These are phyloP conservation scores for Millerago galiae DNA, from an alignment of 805 yeast genomes.

Conservation along the genomic window DNA sequence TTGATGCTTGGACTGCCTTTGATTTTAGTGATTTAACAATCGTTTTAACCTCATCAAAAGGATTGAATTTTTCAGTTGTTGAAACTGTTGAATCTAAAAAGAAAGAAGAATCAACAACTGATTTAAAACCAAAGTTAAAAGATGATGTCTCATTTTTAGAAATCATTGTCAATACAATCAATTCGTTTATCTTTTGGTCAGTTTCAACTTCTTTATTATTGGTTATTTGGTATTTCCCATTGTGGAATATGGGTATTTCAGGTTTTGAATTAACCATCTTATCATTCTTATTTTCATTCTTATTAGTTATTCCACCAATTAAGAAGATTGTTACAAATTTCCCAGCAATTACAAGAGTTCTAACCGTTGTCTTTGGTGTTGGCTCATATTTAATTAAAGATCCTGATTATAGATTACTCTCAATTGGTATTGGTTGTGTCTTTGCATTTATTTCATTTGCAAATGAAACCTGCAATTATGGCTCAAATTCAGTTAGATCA, in stretches of 20 bases:
- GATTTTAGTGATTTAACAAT: constrained; percentile 68
- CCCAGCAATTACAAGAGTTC: constrained; percentile 50
- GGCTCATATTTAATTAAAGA: constrained; percentile 65
- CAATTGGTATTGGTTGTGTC: constrained; percentile 59
- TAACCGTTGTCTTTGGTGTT: constrained; percentile 58
- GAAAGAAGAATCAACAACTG: neutral
- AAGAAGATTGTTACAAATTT: constrained; percentile 31
- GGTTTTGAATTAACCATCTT: constrained; percentile 80
- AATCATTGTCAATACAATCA: constrained; percentile 41
- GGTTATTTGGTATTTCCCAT: constrained; percentile 94
- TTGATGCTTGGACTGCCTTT: constrained; percentile 70
- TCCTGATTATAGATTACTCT: constrained; percentile 66
- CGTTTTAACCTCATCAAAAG: constrained; percentile 15
- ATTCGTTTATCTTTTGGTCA: constrained; percentile 82
- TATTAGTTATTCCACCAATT: constrained; percentile 42
- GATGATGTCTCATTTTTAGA: constrained; percentile 27
- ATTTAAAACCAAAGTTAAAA: constrained; percentile 17
- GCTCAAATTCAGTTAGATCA: constrained; percentile 16
- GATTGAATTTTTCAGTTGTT: constrained; percentile 14
- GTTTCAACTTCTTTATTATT: constrained; percentile 73
- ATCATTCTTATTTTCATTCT: constrained; percentile 50
- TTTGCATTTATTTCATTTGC: constrained; percentile 56
- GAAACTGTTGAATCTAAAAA: constrained; percentile 3
- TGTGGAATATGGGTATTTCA: constrained; percentile 96
- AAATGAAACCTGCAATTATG: constrained; percentile 24